Evolutionary conservation across 1,284 basidiomycete species (phyloP), one percentile per base, ranked within the genome.

Genomic region (Heliocybe sulcata): DNA sequence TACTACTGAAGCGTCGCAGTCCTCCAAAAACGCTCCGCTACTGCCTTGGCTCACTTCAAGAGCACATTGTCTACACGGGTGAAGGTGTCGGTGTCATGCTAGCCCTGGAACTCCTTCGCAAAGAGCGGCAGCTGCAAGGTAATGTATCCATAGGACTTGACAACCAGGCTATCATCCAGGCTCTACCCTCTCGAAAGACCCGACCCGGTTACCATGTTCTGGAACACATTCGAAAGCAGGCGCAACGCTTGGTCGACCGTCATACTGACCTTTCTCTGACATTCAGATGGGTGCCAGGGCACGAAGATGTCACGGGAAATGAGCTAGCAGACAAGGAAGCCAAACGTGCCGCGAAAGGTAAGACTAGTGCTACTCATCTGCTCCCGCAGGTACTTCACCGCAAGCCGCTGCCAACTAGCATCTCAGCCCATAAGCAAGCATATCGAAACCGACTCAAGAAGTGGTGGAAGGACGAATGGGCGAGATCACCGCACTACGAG

Each of bases 31-130:
- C 19, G 1, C 27, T 58, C 10, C 35, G 56, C 6, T 33, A 58
- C 26, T 55, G 62, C 19, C 52, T 71, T 4, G 69, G 69, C 0
- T 2, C 45, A 0, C 35, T 11, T 1, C 45, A 22, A 0, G 12
- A 61, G 10, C 63, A 69, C 56, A 67, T 60, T 0, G 63, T 66
- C 1, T 69, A 62, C 51, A 63, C 68, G 33, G 67, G 60, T 1
- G 65, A 71, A 50, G 56, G 57, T 1, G 56, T 63, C 12, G 67
- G 64, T 1, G 45, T 59, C 16, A 12, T 60, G 0, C 56, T 69
- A 1, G 67, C 54, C 11, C 26, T 62, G 14, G 55, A 58, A 27
- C 52, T 64, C 31, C 53, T 62, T 2, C 3, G 48, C 35, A n/a
- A 29, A 6, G 38, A 35, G n/a, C 20, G 22, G 19, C 38, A 58